Evolutionary conservation across 768 basidiomycete species (phyloP).

Genomic region (Leccinum longicurvipes): DNA sequence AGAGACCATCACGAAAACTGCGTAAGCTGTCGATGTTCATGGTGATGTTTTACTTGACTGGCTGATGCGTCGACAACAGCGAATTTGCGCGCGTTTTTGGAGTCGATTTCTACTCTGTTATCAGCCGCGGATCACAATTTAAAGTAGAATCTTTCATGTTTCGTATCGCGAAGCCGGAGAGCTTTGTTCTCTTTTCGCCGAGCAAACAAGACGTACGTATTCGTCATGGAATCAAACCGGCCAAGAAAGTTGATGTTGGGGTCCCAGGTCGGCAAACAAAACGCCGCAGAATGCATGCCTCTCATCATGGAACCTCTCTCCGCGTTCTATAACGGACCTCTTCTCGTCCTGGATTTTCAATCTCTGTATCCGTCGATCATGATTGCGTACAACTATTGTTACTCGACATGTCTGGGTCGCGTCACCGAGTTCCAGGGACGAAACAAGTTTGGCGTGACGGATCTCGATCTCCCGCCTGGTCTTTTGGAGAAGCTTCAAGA

Average conservation of each 20-base stretch:
- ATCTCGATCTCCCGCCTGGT: slow-evolving; percentile 66
- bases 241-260: background rate
- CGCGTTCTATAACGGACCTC: slow-evolving; percentile 88
- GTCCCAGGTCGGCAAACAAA: slow-evolving; percentile 86
- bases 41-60: background rate
- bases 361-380: slow-evolving; percentile 96
- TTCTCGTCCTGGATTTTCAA: slow-evolving; percentile 94
- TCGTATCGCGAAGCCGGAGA: slow-evolving; percentile 94
- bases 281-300: slow-evolving; percentile 94
- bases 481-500: slow-evolving; percentile 67
- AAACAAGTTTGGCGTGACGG: slow-evolving; percentile 83
- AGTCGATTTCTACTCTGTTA: slow-evolving; percentile 93
- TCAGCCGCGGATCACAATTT: slow-evolving; percentile 94
- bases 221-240: background rate
- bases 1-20: slow-evolving; percentile 84
- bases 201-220: slow-evolving; percentile 73
- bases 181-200: slow-evolving; percentile 86
- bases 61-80: slow-evolving; percentile 39
- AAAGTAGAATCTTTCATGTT: slow-evolving; percentile 99
- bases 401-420: slow-evolving; percentile 93
- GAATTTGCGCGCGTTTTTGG: slow-evolving; percentile 98
- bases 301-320: slow-evolving; percentile 94
- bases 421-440: slow-evolving; percentile 81
- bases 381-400: slow-evolving; percentile 98
- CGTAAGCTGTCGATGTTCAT: slow-evolving; percentile 44